Percentiles rank a stretch among this genome's conserved stretches.
Conservation (phyloP, 192 early-diverging fungal genomes). For the Coemansia sp. region DNA sequence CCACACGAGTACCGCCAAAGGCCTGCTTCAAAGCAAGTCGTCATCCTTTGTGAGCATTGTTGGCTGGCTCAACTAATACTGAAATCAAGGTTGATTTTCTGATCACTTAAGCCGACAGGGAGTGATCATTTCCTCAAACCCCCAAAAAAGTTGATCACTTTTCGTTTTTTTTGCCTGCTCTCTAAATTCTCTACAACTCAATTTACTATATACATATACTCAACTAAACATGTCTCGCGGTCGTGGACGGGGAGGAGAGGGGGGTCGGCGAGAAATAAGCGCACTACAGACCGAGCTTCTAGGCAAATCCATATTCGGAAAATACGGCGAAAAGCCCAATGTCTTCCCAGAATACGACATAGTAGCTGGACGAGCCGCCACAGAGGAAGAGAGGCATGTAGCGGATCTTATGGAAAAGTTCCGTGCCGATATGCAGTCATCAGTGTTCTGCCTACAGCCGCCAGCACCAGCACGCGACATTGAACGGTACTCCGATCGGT, state of each 20-base stretch:
- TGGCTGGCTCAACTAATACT: no score
- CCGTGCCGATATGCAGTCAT: constrained; percentile 25
- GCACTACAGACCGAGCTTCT: constrained; percentile 52
- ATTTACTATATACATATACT: not conserved
- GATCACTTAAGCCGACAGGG: not conserved
- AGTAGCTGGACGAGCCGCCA: constrained; percentile 11
- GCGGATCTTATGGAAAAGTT: constrained; percentile 33
- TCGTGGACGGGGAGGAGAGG: constrained; percentile 48
- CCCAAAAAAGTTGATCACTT: not conserved
- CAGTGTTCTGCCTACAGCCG: constrained; percentile 46
- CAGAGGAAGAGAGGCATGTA: constrained; percentile 43
- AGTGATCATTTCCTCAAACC: not conserved
- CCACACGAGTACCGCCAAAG: no score
- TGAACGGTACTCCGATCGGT: constrained; percentile 56
- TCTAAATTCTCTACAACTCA: not conserved
- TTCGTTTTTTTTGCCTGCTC: not conserved
- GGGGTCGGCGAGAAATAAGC: constrained; percentile 41
- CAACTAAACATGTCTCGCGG: constrained; percentile 37
- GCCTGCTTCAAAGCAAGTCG: no score
- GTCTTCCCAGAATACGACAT: constrained; percentile 39
- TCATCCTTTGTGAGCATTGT: no score
- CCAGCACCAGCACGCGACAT: constrained; percentile 45
- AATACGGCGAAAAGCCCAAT: constrained; percentile 11
- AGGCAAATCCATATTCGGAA: constrained; percentile 28
- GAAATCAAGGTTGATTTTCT: no score